Conservation (phyloP, 2,329 filamentous ascomycete species). For the Monascus ruber region DNA sequence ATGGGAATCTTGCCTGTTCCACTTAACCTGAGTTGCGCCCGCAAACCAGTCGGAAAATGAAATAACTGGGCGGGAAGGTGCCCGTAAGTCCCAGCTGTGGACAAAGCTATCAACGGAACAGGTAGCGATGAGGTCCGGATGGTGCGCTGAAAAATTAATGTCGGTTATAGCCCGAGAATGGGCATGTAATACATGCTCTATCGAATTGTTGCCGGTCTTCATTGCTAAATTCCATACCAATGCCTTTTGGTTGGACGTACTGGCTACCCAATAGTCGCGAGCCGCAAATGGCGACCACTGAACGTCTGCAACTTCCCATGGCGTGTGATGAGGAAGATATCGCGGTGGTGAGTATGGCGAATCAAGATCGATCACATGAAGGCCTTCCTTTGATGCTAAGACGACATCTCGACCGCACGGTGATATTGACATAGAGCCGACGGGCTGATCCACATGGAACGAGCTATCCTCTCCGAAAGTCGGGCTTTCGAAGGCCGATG, state of each 20-base stretch:
- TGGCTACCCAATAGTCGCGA: conserved; percentile 85
- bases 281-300: conserved; percentile 92
- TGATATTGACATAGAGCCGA: conserved; percentile 86
- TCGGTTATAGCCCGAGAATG: conserved; percentile 86
- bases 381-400: conserved; percentile 75
- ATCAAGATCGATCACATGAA: conserved; percentile 87
- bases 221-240: conserved; percentile 86
- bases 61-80: conserved; percentile 59
- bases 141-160: conserved; percentile 89
- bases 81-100: conserved; percentile 80
- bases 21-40: conserved; percentile 90
- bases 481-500: conserved; percentile 65
- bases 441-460: conserved; percentile 66
- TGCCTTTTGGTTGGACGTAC: conserved; percentile 87
- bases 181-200: conserved; percentile 78
- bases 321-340: conserved; percentile 70
- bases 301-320: conserved; percentile 93
- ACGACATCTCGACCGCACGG: conserved; percentile 84
- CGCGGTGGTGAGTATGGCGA: conserved; percentile 78
- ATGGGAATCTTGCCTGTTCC: conserved; percentile 76
- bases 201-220: conserved; percentile 58
- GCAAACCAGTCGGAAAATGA: conserved; percentile 90
- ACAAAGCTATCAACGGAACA: conserved; percentile 90
- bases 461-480: conserved; percentile 78
- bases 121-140: conserved; percentile 78